A percentile compares a stretch with the other conserved stretches of the same genome.
Conservation (phyloP, 257 asterid species). For the Linaria vulgaris region DNA sequence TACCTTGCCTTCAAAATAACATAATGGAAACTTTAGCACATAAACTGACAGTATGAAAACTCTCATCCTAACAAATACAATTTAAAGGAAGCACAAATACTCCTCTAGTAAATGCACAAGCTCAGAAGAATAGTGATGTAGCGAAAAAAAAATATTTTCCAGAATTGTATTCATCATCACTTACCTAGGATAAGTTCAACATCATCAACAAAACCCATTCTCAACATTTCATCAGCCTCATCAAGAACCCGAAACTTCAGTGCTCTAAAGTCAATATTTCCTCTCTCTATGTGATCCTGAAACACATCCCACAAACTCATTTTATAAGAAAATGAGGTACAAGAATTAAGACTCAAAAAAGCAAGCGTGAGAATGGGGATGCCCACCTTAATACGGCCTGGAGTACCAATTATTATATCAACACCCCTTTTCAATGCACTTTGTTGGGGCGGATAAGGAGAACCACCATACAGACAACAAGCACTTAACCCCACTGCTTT, state of each 20-base stretch:
- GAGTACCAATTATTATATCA: conserved; percentile 78
- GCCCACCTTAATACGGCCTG: conserved; percentile 87
- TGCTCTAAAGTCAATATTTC: conserved; percentile 68
- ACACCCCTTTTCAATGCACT: conserved; percentile 66
- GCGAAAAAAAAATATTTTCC: not conserved
- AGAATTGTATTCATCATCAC: not conserved
- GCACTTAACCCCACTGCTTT: conserved; percentile 62
- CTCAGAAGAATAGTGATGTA: not conserved
- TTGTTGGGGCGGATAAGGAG: conserved; percentile 61
- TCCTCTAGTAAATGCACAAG: not conserved
- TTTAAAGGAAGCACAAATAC: not conserved
- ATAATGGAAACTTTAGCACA: conserved; percentile 13
- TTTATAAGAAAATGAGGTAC: not conserved
- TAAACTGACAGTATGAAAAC: not conserved
- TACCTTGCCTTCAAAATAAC: conserved; percentile 63
- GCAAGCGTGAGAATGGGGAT: not conserved
- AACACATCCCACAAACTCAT: conserved; percentile 17
- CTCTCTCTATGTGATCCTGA: conserved; percentile 90
- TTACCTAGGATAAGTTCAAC: conserved; percentile 95
- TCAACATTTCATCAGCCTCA: conserved; percentile 99
- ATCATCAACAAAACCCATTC: conserved; percentile 99
- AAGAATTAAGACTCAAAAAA: not conserved
- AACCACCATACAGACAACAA: conserved; percentile 80
- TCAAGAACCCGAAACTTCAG: conserved; percentile 93
- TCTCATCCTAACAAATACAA: not conserved